phyloP scores from a whole-genome alignment of 805 yeast species.

The Cyberlindnera samutprakarnensis region DNA sequence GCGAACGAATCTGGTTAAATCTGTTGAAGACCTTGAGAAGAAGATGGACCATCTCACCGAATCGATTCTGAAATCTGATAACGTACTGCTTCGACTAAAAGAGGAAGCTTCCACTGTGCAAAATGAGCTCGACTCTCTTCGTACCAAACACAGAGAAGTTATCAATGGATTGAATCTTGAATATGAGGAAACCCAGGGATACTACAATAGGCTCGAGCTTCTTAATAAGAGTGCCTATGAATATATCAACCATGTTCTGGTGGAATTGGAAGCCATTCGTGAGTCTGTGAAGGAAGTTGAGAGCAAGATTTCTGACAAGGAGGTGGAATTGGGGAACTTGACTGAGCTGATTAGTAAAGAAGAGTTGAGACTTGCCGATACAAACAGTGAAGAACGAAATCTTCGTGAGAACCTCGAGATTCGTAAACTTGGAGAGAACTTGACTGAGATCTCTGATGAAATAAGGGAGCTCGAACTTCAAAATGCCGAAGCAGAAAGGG shows the following conservation, averaged over 20 bases:
- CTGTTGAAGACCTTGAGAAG: slow-evolving; percentile 29
- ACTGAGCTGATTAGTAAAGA: slow-evolving; percentile 24
- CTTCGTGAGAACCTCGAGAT: slow-evolving; percentile 59
- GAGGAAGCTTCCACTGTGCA: slow-evolving; percentile 14
- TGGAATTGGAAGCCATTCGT: neutral
- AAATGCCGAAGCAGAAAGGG: slow-evolving; percentile 54
- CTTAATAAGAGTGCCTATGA: slow-evolving; percentile 1
- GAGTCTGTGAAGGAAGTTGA: neutral
- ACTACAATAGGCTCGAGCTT: neutral
- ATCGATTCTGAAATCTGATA: slow-evolving; percentile 14
- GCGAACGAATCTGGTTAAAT: slow-evolving; percentile 30
- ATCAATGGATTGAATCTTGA: neutral
- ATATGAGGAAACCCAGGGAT: neutral
- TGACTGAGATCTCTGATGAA: slow-evolving; percentile 28
- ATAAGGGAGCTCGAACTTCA: slow-evolving; percentile 41
- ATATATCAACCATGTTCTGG: neutral
- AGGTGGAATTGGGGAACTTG: slow-evolving; percentile 19
- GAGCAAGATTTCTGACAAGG: neutral
- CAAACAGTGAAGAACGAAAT: slow-evolving; percentile 54
- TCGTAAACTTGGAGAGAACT: slow-evolving; percentile 34
- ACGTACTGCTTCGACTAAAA: slow-evolving; percentile 13
- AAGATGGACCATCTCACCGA: slow-evolving; percentile 21
- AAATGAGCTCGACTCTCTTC: neutral
- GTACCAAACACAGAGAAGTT: neutral
- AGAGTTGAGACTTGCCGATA: slow-evolving; percentile 42